Base-by-base conservation (phyloP, 2,329 filamentous ascomycete genomes). In the Chrysoporthe deuterocubensis region DNA sequence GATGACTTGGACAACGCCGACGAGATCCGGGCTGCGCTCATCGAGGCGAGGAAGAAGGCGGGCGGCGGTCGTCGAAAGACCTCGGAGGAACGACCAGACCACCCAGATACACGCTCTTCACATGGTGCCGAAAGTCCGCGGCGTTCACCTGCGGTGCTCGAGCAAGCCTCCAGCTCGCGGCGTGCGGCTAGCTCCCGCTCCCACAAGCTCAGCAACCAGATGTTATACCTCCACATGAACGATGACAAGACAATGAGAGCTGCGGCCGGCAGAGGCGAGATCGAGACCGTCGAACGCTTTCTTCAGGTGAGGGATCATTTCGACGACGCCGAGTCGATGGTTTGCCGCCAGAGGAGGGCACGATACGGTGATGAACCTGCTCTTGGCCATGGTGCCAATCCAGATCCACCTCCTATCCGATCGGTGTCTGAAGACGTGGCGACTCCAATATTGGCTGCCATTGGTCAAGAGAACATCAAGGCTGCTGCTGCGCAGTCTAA, bases 371-470 rank as follows among this genome's bases (percentile, higher is more conserved):
- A 88, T 97, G 70, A 92, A 94, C 75, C 86, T 97, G 40, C 79
- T 94, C 62, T 79, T 93, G 54, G 90, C 90, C 9, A 81, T 93
- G 83, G 85, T 61, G 86, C 86, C 14, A 87, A 88, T 64, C 84
- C 87, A 0, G 92, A 96, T 73, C 93, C 93, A 43, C 83, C 86
- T 7, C 87, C 92, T 14, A 79, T 94, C 59, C 74, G 82, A 9
- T 84, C 85, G 42, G 82, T 87, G 68, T 37, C 52, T n/a, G 61
- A 64, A 18, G 94, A 96, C 67, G 90, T 92, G 74, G 91, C 94
- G 63, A 98, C 95, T 0, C 96, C 96, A 1, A 96, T 99, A 84
- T 86, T 97, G 48, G 94, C 94, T 68, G 94, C 96, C 1, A 97
- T 99, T 71, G 95, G 96, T 18, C 91, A 95, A 72, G 88, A 90